Evolutionary conservation across 2,329 filamentous ascomycete genomes (phyloP).

Genomic region (Fusarium sp.): DNA sequence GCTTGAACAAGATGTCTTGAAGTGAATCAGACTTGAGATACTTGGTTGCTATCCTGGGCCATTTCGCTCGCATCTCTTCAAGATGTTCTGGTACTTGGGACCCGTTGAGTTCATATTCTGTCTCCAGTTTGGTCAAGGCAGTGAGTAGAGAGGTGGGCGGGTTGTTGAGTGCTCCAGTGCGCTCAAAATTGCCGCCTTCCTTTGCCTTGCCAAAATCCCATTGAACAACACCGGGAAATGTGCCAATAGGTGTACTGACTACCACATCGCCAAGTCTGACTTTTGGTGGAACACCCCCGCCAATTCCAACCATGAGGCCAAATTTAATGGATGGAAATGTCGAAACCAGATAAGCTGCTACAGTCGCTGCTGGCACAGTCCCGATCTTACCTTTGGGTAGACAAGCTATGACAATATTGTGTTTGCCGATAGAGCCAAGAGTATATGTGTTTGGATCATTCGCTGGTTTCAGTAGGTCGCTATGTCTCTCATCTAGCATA

Average conservation of each 20-base stretch:
- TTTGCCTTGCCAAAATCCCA: constrained; percentile 24
- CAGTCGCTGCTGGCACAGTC: background rate
- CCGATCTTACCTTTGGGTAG: background rate
- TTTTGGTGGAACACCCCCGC: constrained; percentile 15
- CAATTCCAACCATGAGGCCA: constrained; percentile 20
- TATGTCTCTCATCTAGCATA: constrained; percentile 10
- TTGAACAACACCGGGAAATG: constrained; percentile 20
- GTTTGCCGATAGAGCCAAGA: background rate
- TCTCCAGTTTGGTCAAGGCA: constrained; percentile 14
- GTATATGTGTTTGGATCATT: constrained; percentile 12
- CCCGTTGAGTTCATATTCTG: constrained; percentile 4
- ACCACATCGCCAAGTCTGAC: constrained; percentile 33
- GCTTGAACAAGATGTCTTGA: background rate
- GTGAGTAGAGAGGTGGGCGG: constrained; percentile 4
- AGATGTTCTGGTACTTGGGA: constrained; percentile 20
- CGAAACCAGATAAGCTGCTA: background rate
- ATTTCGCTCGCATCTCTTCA: constrained; percentile 1
- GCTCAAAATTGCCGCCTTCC: constrained; percentile 7
- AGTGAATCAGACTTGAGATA: background rate
- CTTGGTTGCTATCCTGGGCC: constrained; percentile 10
- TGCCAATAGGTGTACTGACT: background rate
- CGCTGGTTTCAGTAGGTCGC: background rate
- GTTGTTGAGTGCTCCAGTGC: constrained; percentile 17
- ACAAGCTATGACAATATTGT: constrained; percentile 14
- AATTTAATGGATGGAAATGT: constrained; percentile 20